Evolutionary conservation across 169 alveolate species (phyloP).

Genomic region (Cryptosporidium andersoni): DNA sequence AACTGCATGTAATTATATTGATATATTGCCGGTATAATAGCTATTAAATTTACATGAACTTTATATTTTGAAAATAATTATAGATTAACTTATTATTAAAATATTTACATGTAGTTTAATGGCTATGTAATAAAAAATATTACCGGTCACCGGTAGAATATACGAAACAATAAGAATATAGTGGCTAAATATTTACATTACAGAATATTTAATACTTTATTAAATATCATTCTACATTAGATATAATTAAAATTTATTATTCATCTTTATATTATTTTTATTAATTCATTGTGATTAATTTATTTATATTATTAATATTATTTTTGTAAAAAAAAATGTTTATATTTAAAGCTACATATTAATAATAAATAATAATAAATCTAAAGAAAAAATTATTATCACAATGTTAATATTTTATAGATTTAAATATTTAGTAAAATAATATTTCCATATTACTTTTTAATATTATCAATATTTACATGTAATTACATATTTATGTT

Average conservation of each 20-base stretch:
- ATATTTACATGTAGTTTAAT: no score
- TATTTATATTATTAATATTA: background rate
- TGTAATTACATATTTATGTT: background rate
- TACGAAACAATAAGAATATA: conserved; percentile 5
- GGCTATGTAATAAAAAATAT: background rate
- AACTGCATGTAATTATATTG: no score
- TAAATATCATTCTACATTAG: background rate
- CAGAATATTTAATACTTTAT: background rate
- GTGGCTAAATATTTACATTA: background rate
- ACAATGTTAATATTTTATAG: background rate
- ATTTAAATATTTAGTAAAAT: background rate
- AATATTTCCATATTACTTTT: no score
- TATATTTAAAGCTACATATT: background rate
- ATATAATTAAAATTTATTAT: background rate
- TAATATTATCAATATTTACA: background rate
- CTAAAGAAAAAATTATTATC: background rate
- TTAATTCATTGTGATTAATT: background rate
- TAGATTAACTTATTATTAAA: no score
- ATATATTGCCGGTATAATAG: no score
- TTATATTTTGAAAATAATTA: no score
- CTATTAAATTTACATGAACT: no score
- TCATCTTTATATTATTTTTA: background rate
- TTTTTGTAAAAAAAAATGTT: background rate
- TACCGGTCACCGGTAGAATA: background rate
- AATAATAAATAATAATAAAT: background rate